These are phyloP conservation scores for Oenanthe javanica DNA, from an alignment of 140 eudicot genomes.

Conservation along the genomic window DNA sequence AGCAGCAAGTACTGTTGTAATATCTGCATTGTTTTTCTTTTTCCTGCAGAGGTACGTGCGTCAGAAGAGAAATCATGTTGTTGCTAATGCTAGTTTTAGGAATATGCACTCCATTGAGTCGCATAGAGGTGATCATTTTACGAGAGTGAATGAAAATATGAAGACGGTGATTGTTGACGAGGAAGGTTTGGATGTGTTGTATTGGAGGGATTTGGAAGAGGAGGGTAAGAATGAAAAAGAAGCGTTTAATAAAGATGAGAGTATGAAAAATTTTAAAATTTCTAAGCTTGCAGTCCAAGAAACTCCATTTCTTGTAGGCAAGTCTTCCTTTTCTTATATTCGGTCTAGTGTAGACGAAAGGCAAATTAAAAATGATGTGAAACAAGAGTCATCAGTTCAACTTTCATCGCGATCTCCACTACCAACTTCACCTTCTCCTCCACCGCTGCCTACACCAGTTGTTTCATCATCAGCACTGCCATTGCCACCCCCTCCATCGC, in stretches of 20 bases:
- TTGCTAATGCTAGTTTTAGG: conserved; percentile 5
- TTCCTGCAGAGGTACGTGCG: conserved; percentile 24
- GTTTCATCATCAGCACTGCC: conserved; percentile 17
- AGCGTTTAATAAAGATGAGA: conserved; percentile 23
- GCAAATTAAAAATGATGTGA: conserved; percentile 12
- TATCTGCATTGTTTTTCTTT: conserved; percentile 60
- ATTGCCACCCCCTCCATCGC: conserved; percentile 37
- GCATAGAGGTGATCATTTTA: conserved; percentile 31
- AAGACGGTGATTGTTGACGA: conserved; percentile 88
- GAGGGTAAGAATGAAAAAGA: conserved; percentile 23
- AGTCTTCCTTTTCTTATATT: conserved; percentile 54
- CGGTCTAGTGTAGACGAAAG: conserved; percentile 26
- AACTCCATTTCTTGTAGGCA: conserved; percentile 55
- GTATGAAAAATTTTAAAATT: too few species aligned
- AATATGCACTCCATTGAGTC: conserved; percentile 17
- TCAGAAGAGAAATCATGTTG: conserved; percentile 18
- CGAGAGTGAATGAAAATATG: conserved; percentile 40
- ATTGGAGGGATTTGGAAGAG: conserved; percentile 63
- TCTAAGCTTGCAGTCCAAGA: conserved; percentile 36
- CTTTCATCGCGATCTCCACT: conserved; percentile 26
- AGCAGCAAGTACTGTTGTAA: conserved; percentile 57
- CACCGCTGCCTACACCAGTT: conserved; percentile 22
- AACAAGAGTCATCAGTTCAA: conserved; percentile 27
- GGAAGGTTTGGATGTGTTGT: conserved; percentile 86
- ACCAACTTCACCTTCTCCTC: conserved; percentile 27